Base-by-base conservation (phyloP, 2,329 filamentous ascomycete species). In the Aspergillus unguis region DNA sequence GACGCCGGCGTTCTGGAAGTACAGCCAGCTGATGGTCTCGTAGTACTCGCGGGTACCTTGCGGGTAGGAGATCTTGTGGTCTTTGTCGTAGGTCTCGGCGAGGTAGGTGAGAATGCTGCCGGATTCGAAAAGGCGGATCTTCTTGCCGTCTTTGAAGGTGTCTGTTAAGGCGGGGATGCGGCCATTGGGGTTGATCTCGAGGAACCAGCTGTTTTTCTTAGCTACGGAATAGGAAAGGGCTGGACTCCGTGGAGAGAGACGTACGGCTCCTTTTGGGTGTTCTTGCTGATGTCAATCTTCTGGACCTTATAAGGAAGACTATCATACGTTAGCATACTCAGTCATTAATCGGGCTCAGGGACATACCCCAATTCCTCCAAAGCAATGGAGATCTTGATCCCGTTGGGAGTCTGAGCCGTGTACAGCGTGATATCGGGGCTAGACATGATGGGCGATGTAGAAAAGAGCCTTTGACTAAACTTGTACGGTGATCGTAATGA, bases 151-250 rank as follows among this genome's bases (percentile, higher is more conserved):
- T 4, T 78, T 77, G 68, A 88, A 86, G 5, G 79, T 88, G 72
- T 96, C 91, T 6, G 88, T 94, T 46, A 96, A 65, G 52, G 91
- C 91, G 3, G 91, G 92, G 63, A 96, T 95, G 60, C 91, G 87
- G 58, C 91, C 91, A 70, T 96, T 96, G 58, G 91, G 91, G 73
- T 96, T 96, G 75, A 96, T 95, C 48, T 85, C 85, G 28, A 95
- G 81, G 74, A 92, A 96, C 90, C 89, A 95, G 11, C 83, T 71
- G 27, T 11, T 33, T 38, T 33, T 36, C 23, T 42, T 41, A 29
- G 17, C 31, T 36, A 2, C 1, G 33, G 6, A 23, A 27, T 37
- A 6, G n/a, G n/a, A 27, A 32, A 25, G 23, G 25, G n/a, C 17
- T 29, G 11, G 17, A 17, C 17, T 17, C 17, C 17, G 17, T 44